phyloP scores from a whole-genome alignment of 2,329 filamentous ascomycete species.

The Aspergillus pseudoglaucus region DNA sequence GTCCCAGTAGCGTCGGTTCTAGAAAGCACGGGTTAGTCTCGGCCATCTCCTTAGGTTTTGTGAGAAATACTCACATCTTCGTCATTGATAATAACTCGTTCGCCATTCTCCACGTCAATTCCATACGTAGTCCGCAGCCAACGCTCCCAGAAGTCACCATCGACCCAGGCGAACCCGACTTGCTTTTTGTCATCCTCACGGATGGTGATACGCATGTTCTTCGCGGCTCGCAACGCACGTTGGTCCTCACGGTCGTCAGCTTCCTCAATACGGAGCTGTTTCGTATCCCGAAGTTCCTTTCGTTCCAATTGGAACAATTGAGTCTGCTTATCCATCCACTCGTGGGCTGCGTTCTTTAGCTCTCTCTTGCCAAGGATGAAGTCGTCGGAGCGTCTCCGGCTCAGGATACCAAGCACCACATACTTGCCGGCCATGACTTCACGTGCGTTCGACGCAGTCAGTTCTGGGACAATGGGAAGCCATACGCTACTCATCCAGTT shows the following conservation, averaged over 20 bases:
- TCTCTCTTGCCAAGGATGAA: conserved; percentile 75
- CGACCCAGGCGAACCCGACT: conserved; percentile 94
- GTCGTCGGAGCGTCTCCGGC: conserved; percentile 69
- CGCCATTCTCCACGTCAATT: conserved; percentile 76
- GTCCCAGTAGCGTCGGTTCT: conserved; percentile 96
- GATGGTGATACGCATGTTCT: conserved; percentile 87
- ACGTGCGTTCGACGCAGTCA: conserved; percentile 82
- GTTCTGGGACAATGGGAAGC: conserved; percentile 90
- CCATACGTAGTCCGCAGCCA: conserved; percentile 96
- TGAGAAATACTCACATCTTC: conserved; percentile 67
- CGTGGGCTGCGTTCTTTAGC: conserved; percentile 88
- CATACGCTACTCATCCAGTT: conserved; percentile 95
- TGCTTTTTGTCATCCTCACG: conserved; percentile 79
- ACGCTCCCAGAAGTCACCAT: conserved; percentile 93
- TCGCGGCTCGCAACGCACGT: conserved; percentile 75
- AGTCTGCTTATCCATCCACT: conserved; percentile 97
- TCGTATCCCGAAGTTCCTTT: conserved; percentile 87
- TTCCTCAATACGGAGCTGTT: conserved; percentile 92
- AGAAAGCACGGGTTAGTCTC: conserved; percentile 1
- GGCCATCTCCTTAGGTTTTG: not conserved
- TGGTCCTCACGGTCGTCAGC: conserved; percentile 90
- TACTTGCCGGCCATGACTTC: conserved; percentile 94
- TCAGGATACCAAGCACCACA: conserved; percentile 87
- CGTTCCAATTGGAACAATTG: conserved; percentile 86
- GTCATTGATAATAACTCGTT: conserved; percentile 93